phyloP scores from a whole-genome alignment of 2,329 filamentous ascomycete genomes.

The Aspergillus thermomutatus region DNA sequence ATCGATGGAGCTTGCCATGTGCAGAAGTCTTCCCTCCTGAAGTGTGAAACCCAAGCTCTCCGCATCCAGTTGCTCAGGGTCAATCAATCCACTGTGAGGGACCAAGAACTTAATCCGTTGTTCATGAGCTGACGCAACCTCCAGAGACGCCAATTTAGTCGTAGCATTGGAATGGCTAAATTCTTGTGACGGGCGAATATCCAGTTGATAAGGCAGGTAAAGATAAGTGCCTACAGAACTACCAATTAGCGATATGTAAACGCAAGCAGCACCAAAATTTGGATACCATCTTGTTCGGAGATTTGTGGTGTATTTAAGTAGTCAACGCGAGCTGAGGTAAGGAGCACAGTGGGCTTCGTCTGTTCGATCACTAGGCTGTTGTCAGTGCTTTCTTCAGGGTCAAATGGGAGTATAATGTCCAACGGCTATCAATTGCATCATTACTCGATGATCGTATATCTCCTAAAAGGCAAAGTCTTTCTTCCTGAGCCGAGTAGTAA shows the following conservation, averaged over 20 bases:
- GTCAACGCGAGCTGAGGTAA: slow-evolving; percentile 56
- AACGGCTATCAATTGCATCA: slow-evolving; percentile 62
- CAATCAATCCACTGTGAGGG: slow-evolving; percentile 54
- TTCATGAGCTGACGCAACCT: slow-evolving; percentile 48
- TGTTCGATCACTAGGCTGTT: slow-evolving; percentile 54
- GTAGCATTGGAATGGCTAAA: slow-evolving; percentile 68
- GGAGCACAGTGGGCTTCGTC: slow-evolving; percentile 59
- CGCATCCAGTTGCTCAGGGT: slow-evolving; percentile 36
- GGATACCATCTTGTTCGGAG: slow-evolving; percentile 35
- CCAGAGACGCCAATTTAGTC: slow-evolving; percentile 61
- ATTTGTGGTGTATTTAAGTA: slow-evolving; percentile 42
- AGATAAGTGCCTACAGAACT: slow-evolving; percentile 44
- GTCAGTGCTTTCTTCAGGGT: slow-evolving; percentile 20
- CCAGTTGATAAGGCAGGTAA: slow-evolving; percentile 59
- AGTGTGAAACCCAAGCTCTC: slow-evolving; percentile 48
- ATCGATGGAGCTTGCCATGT: slow-evolving; percentile 68
- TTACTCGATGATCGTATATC: slow-evolving; percentile 68
- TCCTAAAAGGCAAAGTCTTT: slow-evolving; percentile 71
- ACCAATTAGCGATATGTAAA: not conserved
- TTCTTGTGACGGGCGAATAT: slow-evolving; percentile 66
- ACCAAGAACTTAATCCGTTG: slow-evolving; percentile 57
- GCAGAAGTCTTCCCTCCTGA: slow-evolving; percentile 62
- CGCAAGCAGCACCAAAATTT: not conserved
- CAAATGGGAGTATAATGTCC: slow-evolving; percentile 12
- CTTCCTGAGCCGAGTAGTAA: slow-evolving; percentile 71